These are phyloP conservation scores for Tagetes patula DNA, from an alignment of 129 eudicot species.

Conservation along the genomic window DNA sequence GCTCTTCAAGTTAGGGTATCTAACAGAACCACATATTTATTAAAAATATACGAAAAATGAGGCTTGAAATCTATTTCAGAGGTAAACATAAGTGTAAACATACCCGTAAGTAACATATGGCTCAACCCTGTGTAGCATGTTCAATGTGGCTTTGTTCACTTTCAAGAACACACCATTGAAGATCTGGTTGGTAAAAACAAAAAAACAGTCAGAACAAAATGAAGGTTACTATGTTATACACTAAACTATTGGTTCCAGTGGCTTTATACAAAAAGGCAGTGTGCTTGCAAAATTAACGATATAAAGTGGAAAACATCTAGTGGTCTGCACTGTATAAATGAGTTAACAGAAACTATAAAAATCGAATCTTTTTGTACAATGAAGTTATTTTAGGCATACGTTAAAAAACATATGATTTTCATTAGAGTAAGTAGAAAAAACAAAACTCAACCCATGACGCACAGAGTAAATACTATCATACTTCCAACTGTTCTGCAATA, in stretches of 20 bases:
- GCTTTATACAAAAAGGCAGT: not conserved
- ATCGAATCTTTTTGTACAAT: not conserved
- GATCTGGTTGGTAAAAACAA: not conserved
- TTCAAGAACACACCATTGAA: slow-evolving; percentile 17
- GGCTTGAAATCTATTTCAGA: not conserved
- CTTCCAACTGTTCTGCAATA: not conserved
- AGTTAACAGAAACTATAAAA: not conserved
- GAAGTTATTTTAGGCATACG: not conserved
- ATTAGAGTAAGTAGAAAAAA: not conserved
- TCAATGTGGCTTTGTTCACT: slow-evolving; percentile 49
- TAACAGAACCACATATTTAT: slow-evolving; percentile 3
- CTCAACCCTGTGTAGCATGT: slow-evolving; percentile 74
- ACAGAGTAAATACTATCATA: not conserved
- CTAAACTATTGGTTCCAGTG: not conserved
- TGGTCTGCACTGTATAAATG: not conserved
- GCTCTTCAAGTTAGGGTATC: slow-evolving; percentile 70
- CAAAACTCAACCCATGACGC: not conserved
- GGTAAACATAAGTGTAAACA: not conserved
- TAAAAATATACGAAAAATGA: not conserved
- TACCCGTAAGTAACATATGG: slow-evolving; percentile 76
- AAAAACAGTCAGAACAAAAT: not conserved
- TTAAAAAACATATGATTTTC: not conserved
- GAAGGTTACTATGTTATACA: not conserved
- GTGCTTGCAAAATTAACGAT: too few species aligned
- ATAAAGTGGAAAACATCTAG: too few species aligned